phyloP scores from a whole-genome alignment of 768 basidiomycete genomes.

The Hydnomerulius pinastri region DNA sequence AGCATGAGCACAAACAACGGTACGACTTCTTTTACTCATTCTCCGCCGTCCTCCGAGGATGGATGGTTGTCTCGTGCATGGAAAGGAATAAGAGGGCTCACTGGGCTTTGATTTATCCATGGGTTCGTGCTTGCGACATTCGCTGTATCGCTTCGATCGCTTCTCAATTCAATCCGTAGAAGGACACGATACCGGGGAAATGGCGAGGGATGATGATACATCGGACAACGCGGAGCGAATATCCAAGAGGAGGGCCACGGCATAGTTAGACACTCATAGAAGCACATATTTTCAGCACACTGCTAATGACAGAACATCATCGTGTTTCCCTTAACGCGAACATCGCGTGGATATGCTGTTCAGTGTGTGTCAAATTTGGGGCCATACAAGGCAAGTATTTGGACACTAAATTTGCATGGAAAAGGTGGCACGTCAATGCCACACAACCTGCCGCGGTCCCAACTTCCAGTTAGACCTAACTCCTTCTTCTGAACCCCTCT shows the following conservation, averaged over 20 bases:
- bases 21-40: constrained; percentile 70
- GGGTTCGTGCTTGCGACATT: constrained; percentile 41
- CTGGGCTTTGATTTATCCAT: constrained; percentile 66
- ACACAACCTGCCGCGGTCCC: constrained; percentile 18
- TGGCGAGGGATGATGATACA: constrained; percentile 31
- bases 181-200: constrained; percentile 17
- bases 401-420: no score
- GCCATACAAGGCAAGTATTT: constrained; percentile 6
- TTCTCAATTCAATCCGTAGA: constrained; percentile 36
- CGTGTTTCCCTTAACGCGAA: constrained; percentile 19
- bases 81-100: constrained; percentile 68
- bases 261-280: constrained; percentile 37
- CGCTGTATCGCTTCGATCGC: constrained; percentile 19
- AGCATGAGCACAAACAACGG: constrained; percentile 55
- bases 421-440: not conserved
- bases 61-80: constrained; percentile 72
- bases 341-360: constrained; percentile 16
- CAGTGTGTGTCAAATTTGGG: constrained; percentile 11
- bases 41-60: constrained; percentile 53
- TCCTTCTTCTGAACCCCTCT: no score
- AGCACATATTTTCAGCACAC: constrained; percentile 21
- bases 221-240: constrained; percentile 45
- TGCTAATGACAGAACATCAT: constrained; percentile 16
- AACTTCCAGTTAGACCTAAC: not conserved
- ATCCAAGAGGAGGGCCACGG: constrained; percentile 52